Evolutionary conservation across 2,329 filamentous ascomycete species (phyloP).

Genomic region (Phaeosphaeria sp.): DNA sequence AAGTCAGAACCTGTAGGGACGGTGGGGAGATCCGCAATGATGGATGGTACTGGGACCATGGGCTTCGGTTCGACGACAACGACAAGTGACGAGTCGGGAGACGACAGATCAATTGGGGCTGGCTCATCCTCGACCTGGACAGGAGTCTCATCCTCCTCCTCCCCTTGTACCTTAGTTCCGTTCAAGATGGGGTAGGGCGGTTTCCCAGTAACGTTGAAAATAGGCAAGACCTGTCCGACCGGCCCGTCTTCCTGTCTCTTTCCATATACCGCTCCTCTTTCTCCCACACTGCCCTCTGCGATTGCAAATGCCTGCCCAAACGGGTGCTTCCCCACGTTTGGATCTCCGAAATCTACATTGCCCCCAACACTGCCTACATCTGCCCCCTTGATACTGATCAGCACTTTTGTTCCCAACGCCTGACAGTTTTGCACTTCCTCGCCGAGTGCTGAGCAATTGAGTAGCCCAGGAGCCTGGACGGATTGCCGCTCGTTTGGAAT

Average conservation of each 20-base stretch:
- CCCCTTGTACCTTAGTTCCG: not conserved
- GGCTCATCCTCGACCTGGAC: not conserved
- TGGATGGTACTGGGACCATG: not conserved
- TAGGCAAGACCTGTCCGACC: not conserved
- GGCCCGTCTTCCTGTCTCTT: not conserved
- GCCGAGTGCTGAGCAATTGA: conserved; percentile 48
- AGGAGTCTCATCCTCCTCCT: not conserved
- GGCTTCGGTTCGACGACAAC: not conserved
- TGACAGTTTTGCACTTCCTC: conserved; percentile 46
- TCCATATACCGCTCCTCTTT: not conserved
- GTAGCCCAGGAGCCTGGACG: conserved; percentile 45
- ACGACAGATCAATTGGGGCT: not conserved
- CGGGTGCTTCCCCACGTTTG: not conserved
- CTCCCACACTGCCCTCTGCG: not conserved
- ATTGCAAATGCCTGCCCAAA: conserved; percentile 17
- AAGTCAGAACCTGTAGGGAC: not conserved
- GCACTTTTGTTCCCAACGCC: conserved; percentile 46
- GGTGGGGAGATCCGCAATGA: not conserved
- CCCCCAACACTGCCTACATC: conserved; percentile 30
- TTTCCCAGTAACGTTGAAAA: not conserved
- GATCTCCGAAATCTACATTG: conserved; percentile 24
- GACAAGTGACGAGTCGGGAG: not conserved
- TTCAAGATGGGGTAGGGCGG: not conserved
- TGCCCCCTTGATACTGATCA: conserved; percentile 46
- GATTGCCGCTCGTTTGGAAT: conserved; percentile 38